Conservation (phyloP, 2,329 filamentous ascomycete species). For the Fonsecaea pedrosoi region DNA sequence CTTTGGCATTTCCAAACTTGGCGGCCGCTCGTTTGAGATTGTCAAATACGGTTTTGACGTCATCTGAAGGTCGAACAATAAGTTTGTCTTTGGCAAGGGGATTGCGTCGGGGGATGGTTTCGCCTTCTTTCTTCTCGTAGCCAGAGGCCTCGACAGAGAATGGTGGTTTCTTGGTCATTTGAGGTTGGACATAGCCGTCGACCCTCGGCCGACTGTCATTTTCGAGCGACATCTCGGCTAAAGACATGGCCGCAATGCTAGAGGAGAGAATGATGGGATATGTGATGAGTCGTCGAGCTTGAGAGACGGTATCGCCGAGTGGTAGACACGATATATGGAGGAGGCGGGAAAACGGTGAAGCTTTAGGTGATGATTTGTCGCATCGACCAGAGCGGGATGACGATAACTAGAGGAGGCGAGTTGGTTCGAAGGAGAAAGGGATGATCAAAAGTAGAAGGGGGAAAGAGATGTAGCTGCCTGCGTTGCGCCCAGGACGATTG, state of each 20-base stretch:
- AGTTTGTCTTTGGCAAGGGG: slow-evolving; percentile 73
- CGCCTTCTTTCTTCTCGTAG: slow-evolving; percentile 72
- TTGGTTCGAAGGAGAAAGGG: not conserved
- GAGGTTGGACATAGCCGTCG: slow-evolving; percentile 45
- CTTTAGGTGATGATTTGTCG: not conserved
- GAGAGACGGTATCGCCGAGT: not conserved
- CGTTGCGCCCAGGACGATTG: slow-evolving; percentile 13
- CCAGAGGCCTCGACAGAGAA: slow-evolving; percentile 77
- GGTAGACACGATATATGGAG: not conserved
- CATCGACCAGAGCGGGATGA: not conserved
- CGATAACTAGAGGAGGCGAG: not conserved
- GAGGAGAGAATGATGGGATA: not conserved
- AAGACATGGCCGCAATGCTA: not conserved
- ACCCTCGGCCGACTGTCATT: slow-evolving; percentile 34
- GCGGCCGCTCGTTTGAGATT: slow-evolving; percentile 73
- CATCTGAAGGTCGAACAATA: slow-evolving; percentile 68
- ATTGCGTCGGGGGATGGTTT: slow-evolving; percentile 83
- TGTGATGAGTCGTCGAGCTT: not conserved
- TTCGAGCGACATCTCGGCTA: slow-evolving; percentile 29
- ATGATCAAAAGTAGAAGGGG: not conserved
- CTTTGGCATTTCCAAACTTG: slow-evolving; percentile 67
- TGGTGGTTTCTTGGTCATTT: slow-evolving; percentile 71
- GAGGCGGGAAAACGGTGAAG: not conserved
- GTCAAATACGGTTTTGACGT: slow-evolving; percentile 78
- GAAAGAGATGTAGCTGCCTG: slow-evolving; percentile 6